Evolutionary conservation across 2,329 filamentous ascomycete species (phyloP).

Genomic region (Ceratocystis lukuohia): DNA sequence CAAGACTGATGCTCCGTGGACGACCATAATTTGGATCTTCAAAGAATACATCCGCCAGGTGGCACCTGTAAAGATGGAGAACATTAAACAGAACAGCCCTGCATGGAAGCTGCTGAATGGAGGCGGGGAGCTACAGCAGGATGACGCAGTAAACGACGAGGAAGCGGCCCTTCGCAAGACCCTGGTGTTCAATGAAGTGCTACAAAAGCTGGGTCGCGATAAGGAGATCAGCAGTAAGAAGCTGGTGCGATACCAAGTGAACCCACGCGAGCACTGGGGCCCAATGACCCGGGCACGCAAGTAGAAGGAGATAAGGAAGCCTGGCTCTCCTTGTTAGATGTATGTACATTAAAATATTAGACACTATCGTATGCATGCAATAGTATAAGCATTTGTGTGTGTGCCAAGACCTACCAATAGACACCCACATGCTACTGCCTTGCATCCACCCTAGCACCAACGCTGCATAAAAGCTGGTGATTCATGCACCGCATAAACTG

Average conservation of each 20-base stretch:
- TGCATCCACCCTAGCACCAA: no score
- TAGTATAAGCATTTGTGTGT: not conserved
- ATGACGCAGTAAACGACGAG: constrained; percentile 20
- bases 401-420: no score
- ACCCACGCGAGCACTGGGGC: constrained; percentile 88
- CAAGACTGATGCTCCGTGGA: constrained; percentile 89
- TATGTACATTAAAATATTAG: not conserved
- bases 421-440: no score
- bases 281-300: constrained; percentile 49
- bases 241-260: constrained; percentile 75
- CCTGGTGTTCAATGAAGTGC: constrained; percentile 57
- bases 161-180: constrained; percentile 42
- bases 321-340: constrained; percentile 23
- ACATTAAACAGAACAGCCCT: constrained; percentile 54
- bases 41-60: constrained; percentile 79
- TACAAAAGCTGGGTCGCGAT: constrained; percentile 57
- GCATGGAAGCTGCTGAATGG: constrained; percentile 53
- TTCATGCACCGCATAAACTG: not conserved
- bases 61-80: constrained; percentile 59
- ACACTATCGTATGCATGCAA: not conserved
- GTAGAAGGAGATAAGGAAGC: constrained; percentile 26
- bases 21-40: constrained; percentile 83
- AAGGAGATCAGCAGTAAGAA: constrained; percentile 49
- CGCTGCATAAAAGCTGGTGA: not conserved
- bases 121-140: constrained; percentile 20